Conservation (phyloP, 2,329 filamentous ascomycete species). For the Colletotrichum tropicicola region DNA sequence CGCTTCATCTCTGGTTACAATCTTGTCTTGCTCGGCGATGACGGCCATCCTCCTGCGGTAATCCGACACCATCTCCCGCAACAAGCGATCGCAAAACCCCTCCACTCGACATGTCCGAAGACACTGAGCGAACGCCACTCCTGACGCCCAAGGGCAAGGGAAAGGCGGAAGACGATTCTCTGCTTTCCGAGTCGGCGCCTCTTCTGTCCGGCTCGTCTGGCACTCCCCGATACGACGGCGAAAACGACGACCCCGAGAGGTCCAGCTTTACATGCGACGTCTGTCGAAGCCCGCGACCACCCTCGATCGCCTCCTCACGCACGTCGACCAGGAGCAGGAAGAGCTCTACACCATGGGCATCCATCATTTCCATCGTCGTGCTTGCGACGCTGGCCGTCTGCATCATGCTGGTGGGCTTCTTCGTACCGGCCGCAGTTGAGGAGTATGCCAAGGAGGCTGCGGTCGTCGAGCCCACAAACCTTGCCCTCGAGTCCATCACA, state of each 20-base stretch:
- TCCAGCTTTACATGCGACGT: slow-evolving; percentile 4
- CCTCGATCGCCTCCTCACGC: slow-evolving; percentile 32
- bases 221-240: slow-evolving; percentile 49
- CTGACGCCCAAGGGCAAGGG: slow-evolving; percentile 45
- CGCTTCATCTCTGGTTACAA: neutral
- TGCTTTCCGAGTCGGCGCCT: slow-evolving; percentile 58
- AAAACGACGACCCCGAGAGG: slow-evolving; percentile 39
- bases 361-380: slow-evolving; percentile 74
- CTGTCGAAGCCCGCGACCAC: slow-evolving; percentile 31
- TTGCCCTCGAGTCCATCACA: slow-evolving; percentile 89
- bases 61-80: slow-evolving; percentile 3
- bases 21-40: slow-evolving; percentile 5
- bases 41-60: slow-evolving; percentile 7
- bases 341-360: slow-evolving; percentile 74
- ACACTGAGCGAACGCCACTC: slow-evolving; percentile 55
- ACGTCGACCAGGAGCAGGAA: slow-evolving; percentile 42
- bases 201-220: slow-evolving; percentile 52
- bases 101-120: slow-evolving; percentile 46
- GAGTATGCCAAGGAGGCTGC: slow-evolving; percentile 87
- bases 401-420: slow-evolving; percentile 82
- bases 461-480: slow-evolving; percentile 81
- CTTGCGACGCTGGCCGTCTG: slow-evolving; percentile 70
- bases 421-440: slow-evolving; percentile 81
- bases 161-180: slow-evolving; percentile 34
- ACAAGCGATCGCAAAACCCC: neutral